phyloP scores from a whole-genome alignment of 2,329 filamentous ascomycete species.

The Aureobasidium sp. region DNA sequence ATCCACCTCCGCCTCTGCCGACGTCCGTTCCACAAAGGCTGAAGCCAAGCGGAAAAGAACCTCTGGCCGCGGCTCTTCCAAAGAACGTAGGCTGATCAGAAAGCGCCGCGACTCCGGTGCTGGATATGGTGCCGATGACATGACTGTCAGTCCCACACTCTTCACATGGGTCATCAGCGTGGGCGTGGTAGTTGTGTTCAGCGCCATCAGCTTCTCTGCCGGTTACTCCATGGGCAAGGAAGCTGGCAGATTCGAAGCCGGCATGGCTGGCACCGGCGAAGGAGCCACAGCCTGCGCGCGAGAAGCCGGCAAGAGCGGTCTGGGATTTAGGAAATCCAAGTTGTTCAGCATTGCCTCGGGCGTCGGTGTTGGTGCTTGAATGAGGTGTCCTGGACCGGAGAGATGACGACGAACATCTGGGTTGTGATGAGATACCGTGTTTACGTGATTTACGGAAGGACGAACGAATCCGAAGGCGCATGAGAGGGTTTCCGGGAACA shows the following conservation, averaged over 20 bases:
- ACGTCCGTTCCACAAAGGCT: conserved; percentile 18
- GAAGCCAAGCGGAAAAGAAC: conserved; percentile 39
- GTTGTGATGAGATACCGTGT: not conserved
- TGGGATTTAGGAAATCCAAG: conserved; percentile 26
- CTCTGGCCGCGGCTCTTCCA: conserved; percentile 32
- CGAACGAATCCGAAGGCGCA: not conserved
- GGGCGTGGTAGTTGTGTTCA: conserved; percentile 55
- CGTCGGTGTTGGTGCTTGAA: conserved; percentile 13
- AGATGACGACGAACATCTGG: not conserved
- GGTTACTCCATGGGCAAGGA: conserved; percentile 55
- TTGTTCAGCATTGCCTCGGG: conserved; percentile 16
- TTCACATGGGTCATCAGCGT: conserved; percentile 59
- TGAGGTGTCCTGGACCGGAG: too few species aligned
- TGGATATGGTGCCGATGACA: conserved; percentile 7
- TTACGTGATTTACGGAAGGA: not conserved
- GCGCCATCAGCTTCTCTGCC: conserved; percentile 55
- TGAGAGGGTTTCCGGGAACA: not conserved
- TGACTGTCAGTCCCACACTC: conserved; percentile 46
- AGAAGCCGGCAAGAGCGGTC: conserved; percentile 24
- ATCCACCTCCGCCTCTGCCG: conserved; percentile 22
- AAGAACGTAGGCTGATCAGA: conserved; percentile 36
- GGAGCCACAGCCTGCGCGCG: conserved; percentile 22
- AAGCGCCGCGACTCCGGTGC: conserved; percentile 30
- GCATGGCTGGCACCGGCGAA: conserved; percentile 17
- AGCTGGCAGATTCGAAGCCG: conserved; percentile 44